Base-by-base conservation (phyloP, 163 green algal species). In the Trebouxiophyceae sp. region DNA sequence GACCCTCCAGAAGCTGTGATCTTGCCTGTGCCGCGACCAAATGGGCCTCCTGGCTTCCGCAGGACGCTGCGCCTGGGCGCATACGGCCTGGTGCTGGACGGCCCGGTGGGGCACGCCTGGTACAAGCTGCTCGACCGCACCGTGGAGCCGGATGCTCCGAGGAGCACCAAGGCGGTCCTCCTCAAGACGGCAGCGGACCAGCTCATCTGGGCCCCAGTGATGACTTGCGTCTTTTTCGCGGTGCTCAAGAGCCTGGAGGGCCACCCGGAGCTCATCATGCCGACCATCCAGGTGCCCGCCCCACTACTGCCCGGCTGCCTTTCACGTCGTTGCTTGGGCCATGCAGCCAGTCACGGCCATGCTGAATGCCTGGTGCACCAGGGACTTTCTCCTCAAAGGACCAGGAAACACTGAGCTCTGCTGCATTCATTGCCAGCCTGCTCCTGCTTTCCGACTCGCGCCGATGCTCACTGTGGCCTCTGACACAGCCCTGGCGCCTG, bases 1-100 rank as follows among this genome's bases (percentile, higher is more conserved):
- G n/a, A 33, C 12, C 16, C 19, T 26, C 24, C 34, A 45, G 39
- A 20, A 39, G 39, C 39, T 16, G 39, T 50, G 12, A 50, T 16
- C 39, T 16, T 50, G 12, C 12, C 19, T 50, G 39, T 50, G 39
- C 39, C 39, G 39, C 12, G 39, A n/a, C 19, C 39, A 50, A 16
- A 50, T n/a, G 12, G 39, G 12, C 39, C 19, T 50, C 6, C 5
- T 47, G 2, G 1, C 8, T 66, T 4, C 34, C 46, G 33, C 45
- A 66, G 68, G 60, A 69, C 60, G 20, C 32, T 81, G 44, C 75
- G 79, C 2, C 74, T 89, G 20, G 76, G 77, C 6, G 59, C 70
- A 19, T 89, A 88, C 58, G 84, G 84, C 16, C 44, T 89, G 45
- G 45, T 82, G 3, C 27, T 91, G 16, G 84, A 91, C 54, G 84